phyloP scores from a whole-genome alignment of 2,329 filamentous ascomycete species.

The Aureobasidium vineae region DNA sequence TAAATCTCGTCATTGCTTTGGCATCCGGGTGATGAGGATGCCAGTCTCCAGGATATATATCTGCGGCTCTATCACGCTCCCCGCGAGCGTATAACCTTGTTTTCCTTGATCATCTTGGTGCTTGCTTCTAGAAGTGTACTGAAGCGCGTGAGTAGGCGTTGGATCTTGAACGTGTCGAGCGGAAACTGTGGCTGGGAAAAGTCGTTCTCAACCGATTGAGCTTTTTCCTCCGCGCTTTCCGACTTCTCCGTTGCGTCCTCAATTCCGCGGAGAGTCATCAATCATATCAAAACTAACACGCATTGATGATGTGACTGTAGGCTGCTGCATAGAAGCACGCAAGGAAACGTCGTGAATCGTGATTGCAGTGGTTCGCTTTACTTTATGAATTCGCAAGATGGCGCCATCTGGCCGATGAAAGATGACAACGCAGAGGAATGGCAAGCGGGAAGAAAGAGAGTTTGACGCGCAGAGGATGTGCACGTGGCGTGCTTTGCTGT shows the following conservation, averaged over 20 bases:
- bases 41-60: background rate
- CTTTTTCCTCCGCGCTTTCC: background rate
- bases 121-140: conserved; percentile 8
- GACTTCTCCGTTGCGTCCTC: background rate
- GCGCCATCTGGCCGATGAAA: background rate
- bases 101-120: background rate
- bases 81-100: conserved; percentile 18
- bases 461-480: background rate
- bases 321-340: background rate
- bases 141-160: background rate
- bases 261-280: background rate
- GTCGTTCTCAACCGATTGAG: background rate
- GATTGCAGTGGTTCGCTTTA: background rate
- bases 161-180: background rate
- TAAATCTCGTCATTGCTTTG: conserved; percentile 10
- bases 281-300: background rate
- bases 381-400: conserved; percentile 17
- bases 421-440: background rate
- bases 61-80: conserved; percentile 20
- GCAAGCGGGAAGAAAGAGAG: background rate
- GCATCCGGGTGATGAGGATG: background rate
- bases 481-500: conserved; percentile 1
- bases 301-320: background rate
- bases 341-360: background rate
- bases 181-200: background rate